A percentile compares a stretch with the other conserved stretches of the same genome.
These are phyloP conservation scores for Nitzschia palea DNA, from an alignment of 108 stramenopile species.

Conservation along the genomic window DNA sequence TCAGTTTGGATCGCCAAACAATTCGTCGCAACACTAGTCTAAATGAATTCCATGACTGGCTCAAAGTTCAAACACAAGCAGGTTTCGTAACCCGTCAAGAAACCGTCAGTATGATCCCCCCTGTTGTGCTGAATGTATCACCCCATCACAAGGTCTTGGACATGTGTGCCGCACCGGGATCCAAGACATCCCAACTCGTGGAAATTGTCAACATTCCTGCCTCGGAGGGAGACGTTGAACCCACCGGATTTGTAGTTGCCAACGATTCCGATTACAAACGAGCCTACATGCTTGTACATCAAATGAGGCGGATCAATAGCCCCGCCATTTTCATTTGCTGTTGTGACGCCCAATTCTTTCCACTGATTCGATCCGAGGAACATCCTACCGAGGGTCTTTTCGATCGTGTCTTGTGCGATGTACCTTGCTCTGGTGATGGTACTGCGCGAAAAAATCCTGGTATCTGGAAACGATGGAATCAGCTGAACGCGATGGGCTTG, in stretches of 20 bases:
- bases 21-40: conserved; percentile 69
- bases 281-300: conserved; percentile 96
- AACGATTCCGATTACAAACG: conserved; percentile 94
- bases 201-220: conserved; percentile 70
- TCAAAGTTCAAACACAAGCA: conserved; percentile 78
- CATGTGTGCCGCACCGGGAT: conserved; percentile 98
- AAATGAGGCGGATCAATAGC: conserved; percentile 85
- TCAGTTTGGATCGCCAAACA: conserved; percentile 70
- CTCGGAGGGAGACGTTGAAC: conserved; percentile 24
- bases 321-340: conserved; percentile 87
- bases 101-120: conserved; percentile 98
- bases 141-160: conserved; percentile 87
- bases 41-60: conserved; percentile 64
- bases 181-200: conserved; percentile 96
- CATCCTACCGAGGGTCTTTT: conserved; percentile 67
- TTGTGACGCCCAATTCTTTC: conserved; percentile 91
- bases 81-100: conserved; percentile 96
- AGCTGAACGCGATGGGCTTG: conserved; percentile 55
- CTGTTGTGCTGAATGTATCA: conserved; percentile 86
- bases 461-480: conserved; percentile 84
- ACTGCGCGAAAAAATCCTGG: conserved; percentile 95
- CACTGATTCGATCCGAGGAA: conserved; percentile 51
- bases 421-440: conserved; percentile 98
- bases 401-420: conserved; percentile 97
- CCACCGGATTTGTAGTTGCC: conserved; percentile 90